phyloP scores from a whole-genome alignment of 176 grass and related monocot species.

The Calamus simplicifolius region DNA sequence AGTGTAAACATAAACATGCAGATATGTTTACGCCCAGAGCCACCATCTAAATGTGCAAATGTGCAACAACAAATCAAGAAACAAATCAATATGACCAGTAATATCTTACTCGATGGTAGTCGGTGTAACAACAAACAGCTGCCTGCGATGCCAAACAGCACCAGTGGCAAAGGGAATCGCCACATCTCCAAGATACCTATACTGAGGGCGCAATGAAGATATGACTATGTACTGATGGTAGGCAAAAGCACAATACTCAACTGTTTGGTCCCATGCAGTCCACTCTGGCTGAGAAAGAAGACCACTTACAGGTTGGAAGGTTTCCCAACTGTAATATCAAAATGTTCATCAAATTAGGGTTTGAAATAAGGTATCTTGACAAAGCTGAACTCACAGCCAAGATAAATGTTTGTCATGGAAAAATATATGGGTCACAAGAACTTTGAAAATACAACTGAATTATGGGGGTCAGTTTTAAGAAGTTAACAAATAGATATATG shows the following conservation, averaged over 20 bases:
- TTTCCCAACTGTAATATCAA: conserved; percentile 83
- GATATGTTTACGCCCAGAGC: too few relatives aligned
- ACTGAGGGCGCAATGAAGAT: conserved; percentile 90
- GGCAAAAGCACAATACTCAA: conserved; percentile 95
- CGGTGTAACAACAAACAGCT: conserved; percentile 96
- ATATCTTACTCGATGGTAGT: conserved; percentile 97
- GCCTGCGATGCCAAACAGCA: conserved; percentile 92
- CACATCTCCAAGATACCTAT: conserved; percentile 94
- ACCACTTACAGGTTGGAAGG: conserved; percentile 85
- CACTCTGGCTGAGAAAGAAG: conserved; percentile 88
- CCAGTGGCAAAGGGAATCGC: conserved; percentile 94
- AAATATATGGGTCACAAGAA: too few relatives aligned
- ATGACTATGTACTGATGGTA: conserved; percentile 97
- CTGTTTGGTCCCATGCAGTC: conserved; percentile 96
- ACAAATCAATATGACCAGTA: not conserved
- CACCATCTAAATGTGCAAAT: too few relatives aligned
- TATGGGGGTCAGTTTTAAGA: too few relatives aligned
- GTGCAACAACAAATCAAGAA: too few relatives aligned
- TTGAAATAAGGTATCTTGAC: not conserved
- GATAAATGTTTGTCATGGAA: too few relatives aligned
- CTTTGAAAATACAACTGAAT: too few relatives aligned
- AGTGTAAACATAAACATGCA: too few relatives aligned
- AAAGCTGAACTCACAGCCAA: not conserved
- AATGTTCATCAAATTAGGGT: not conserved
- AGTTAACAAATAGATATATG: too few relatives aligned